Conservation (phyloP, 2,329 filamentous ascomycete species). For the Neodidymelliopsis sp. region DNA sequence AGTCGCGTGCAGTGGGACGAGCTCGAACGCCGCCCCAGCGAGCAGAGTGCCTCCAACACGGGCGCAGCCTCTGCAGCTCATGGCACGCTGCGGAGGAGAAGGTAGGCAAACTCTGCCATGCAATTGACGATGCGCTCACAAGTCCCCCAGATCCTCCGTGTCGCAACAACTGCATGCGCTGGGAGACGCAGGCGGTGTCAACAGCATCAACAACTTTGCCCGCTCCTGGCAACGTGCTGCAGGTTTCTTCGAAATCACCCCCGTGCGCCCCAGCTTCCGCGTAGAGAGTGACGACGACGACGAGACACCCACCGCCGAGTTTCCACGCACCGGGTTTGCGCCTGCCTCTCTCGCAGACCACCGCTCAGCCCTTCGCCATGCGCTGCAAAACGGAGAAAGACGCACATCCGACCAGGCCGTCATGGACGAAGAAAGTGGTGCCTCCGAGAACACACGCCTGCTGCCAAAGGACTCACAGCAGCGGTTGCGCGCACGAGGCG, state of each 20-base stretch:
- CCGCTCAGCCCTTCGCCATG: constrained; percentile 52
- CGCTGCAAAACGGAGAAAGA: constrained; percentile 47
- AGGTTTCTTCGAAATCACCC: constrained; percentile 85
- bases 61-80: constrained; percentile 32
- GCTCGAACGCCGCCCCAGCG: constrained; percentile 40
- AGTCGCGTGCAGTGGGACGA: constrained; percentile 51
- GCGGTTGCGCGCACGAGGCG: constrained; percentile 45
- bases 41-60: constrained; percentile 39
- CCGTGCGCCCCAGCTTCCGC: constrained; percentile 77
- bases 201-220: constrained; percentile 93
- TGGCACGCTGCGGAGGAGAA: constrained; percentile 47
- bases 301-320: constrained; percentile 43
- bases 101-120: constrained; percentile 36
- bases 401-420: constrained; percentile 50
- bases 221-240: constrained; percentile 92
- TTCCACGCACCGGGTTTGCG: constrained; percentile 41
- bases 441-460: constrained; percentile 41
- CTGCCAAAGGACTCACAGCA: constrained; percentile 39
- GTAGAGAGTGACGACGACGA: constrained; percentile 48
- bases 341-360: constrained; percentile 47
- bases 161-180: constrained; percentile 59
- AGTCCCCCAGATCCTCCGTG: constrained; percentile 53
- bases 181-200: constrained; percentile 83
- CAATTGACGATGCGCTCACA: constrained; percentile 10
- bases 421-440: constrained; percentile 44